Evolutionary conservation across 176 grass and related monocot genomes (phyloP), one percentile per base, ranked within the genome.

Genomic region (Olyra latifolia): DNA sequence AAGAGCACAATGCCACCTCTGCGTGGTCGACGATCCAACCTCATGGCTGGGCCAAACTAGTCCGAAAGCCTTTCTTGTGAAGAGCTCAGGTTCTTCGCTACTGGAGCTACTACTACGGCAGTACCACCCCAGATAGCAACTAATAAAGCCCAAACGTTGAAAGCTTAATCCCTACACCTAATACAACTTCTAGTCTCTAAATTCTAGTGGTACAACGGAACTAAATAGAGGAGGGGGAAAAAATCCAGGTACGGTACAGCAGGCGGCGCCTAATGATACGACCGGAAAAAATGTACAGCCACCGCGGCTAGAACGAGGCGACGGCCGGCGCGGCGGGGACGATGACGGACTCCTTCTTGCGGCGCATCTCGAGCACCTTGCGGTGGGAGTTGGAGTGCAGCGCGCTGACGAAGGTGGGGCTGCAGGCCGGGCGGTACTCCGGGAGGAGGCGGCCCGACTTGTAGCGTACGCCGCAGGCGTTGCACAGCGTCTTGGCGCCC

Each of bases 381-480:
- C 92, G 86, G 84, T 98, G 95, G 69, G 90, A 95, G 84, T 93
- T 98, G 60, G 95, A 98, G 84, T 98, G 96, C 48, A 95, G 41
- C 69, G 16, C 62, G 80, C 69, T 84, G n/a, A 89, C 69, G 80
- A 89, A 98, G 6, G 96, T 98, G 4, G 92, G 92, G 86, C 96
- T 98, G 86, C 90, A 95, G 2, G 92, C 96, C 10, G 92, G 96
- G 0, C 92, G 88, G 84, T 98, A 98, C 88, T 98, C 96, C 39
- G 96, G 96, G 2, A 95, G 81, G 44, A 95, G 90, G 10, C 96
- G 86, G 22, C 96, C 96, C 1, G 92, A 95, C 90, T 95, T 98
- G 81, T 76, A 95, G 1, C 96, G 90, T 9, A 95, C 95, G 14
- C 95, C 95, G 77, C 92, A 98, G 14, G 95, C 95, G 84, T 98